A percentile compares a stretch with the other conserved stretches of the same genome.
These are phyloP conservation scores for Suhomyces bribrorum DNA, from an alignment of 1,139 yeast genomes.

Conservation along the genomic window DNA sequence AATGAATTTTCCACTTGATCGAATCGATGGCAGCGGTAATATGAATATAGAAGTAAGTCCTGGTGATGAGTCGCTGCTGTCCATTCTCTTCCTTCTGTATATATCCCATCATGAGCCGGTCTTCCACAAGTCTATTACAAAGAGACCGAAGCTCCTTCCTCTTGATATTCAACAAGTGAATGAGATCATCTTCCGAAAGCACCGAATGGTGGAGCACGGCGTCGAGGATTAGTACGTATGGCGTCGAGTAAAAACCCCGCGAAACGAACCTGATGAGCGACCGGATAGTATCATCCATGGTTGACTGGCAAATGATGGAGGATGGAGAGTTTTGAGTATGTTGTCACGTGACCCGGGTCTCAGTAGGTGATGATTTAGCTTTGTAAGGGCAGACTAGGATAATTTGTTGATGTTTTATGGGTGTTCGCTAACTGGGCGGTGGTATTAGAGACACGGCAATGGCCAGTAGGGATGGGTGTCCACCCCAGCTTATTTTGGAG, in stretches of 20 bases:
- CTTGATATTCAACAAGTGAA: conserved; percentile 76
- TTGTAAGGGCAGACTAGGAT: too few relatives aligned
- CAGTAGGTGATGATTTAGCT: neutral
- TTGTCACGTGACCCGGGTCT: too few relatives aligned
- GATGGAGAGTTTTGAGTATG: neutral
- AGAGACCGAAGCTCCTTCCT: conserved; percentile 83
- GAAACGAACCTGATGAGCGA: conserved; percentile 59
- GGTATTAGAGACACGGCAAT: too few relatives aligned
- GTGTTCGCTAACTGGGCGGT: too few relatives aligned
- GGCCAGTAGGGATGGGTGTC: too few relatives aligned
- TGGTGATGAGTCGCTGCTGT: conserved; percentile 64
- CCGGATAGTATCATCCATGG: conserved; percentile 47
- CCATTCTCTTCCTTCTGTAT: conserved; percentile 79
- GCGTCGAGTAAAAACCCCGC: conserved; percentile 83
- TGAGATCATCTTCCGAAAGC: conserved; percentile 89
- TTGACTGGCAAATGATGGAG: conserved; percentile 1
- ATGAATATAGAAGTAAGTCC: conserved; percentile 85
- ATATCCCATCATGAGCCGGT: conserved; percentile 66
- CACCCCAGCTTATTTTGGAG: too few relatives aligned
- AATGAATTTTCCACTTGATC: conserved; percentile 93
- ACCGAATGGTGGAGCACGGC: conserved; percentile 91
- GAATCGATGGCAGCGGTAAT: conserved; percentile 93
- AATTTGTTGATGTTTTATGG: too few relatives aligned
- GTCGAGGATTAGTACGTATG: conserved; percentile 83
- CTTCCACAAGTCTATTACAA: conserved; percentile 81